Percentiles rank a stretch among this genome's conserved stretches.
Conservation (phyloP, 805 yeast species). For the Saccharomycopsis sp. region DNA sequence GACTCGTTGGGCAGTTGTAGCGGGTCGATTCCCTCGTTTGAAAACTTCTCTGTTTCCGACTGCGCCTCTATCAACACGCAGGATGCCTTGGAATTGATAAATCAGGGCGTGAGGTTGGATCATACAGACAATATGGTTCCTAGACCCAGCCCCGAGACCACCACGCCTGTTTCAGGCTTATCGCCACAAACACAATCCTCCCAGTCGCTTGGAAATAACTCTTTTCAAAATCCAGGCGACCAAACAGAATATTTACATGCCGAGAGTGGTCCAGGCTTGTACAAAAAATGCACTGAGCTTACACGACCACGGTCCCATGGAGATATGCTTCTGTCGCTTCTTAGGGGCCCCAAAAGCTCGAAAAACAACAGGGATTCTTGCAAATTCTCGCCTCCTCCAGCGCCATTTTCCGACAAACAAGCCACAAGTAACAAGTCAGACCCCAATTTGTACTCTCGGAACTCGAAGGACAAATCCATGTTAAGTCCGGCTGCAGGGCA, state of each 20-base stretch:
- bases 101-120: slow-evolving; percentile 15
- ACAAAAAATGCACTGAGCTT: too few relatives aligned
- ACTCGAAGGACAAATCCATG: too few relatives aligned
- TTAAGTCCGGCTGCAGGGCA: neutral
- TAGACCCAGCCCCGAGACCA: slow-evolving; percentile 11
- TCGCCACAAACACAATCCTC: neutral
- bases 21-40: neutral
- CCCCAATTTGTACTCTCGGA: neutral
- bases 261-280: too few relatives aligned
- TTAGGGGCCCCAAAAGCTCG: neutral
- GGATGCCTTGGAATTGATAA: slow-evolving; percentile 17
- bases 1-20: slow-evolving; percentile 1
- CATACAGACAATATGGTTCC: slow-evolving; percentile 16
- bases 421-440: neutral
- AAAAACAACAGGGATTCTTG: neutral
- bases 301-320: neutral
- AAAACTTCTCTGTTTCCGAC: slow-evolving; percentile 8
- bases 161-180: slow-evolving; percentile 4
- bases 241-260: neutral
- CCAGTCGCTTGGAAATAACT: neutral
- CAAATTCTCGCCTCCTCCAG: neutral
- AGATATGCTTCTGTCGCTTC: neutral
- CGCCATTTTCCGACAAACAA: neutral
- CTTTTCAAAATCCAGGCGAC: neutral
- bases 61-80: slow-evolving; percentile 15